Percentiles rank a stretch among this genome's conserved stretches.
These are phyloP conservation scores for Pleurotus tuoliensis DNA, from an alignment of 768 basidiomycete genomes.

Conservation along the genomic window DNA sequence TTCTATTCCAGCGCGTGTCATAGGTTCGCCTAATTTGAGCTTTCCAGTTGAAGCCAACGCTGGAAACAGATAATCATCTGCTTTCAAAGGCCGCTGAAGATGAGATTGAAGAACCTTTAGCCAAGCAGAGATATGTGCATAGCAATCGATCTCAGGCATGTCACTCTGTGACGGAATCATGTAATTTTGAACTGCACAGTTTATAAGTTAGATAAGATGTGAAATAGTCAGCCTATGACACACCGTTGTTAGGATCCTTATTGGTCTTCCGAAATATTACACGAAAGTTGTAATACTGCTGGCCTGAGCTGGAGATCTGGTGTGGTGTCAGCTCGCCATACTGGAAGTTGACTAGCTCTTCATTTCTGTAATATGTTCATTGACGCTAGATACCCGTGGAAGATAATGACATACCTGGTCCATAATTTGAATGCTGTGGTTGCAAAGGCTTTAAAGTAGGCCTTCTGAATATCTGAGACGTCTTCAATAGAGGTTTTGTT, in stretches of 20 bases:
- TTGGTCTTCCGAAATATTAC: slow-evolving; percentile 19
- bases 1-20: slow-evolving; percentile 19
- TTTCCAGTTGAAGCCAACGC: slow-evolving; percentile 16
- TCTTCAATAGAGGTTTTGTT: not conserved
- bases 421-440: slow-evolving; percentile 16
- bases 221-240: not conserved
- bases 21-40: slow-evolving; percentile 19
- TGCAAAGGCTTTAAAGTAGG: slow-evolving; percentile 16
- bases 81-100: slow-evolving; percentile 10
- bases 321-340: slow-evolving; percentile 9
- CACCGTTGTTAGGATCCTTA: slow-evolving; percentile 17
- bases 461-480: slow-evolving; percentile 6
- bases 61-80: slow-evolving; percentile 18
- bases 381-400: not conserved
- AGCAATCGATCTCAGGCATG: slow-evolving; percentile 18
- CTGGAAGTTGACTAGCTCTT: slow-evolving; percentile 15
- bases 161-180: slow-evolving; percentile 7
- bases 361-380: slow-evolving; percentile 10
- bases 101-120: slow-evolving; percentile 8
- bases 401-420: slow-evolving; percentile 11
- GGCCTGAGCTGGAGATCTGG: slow-evolving; percentile 8
- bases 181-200: slow-evolving; percentile 10
- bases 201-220: not conserved
- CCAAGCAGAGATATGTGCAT: slow-evolving; percentile 12
- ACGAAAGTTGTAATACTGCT: slow-evolving; percentile 12